phyloP scores from a whole-genome alignment of 2,329 filamentous ascomycete species.

The Arthroderma uncinatum region DNA sequence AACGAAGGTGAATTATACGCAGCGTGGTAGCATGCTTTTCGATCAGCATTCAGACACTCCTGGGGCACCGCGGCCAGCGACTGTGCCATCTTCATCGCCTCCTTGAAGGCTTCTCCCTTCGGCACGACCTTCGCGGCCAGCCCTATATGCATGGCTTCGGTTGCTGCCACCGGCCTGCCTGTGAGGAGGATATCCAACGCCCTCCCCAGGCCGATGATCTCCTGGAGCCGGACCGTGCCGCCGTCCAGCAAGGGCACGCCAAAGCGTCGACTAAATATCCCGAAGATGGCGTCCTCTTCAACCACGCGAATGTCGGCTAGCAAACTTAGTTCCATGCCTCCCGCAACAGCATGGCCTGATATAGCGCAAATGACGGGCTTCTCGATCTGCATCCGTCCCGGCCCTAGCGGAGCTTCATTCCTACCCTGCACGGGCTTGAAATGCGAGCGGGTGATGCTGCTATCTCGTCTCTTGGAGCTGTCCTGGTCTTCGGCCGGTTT shows the following conservation, averaged over 20 bases:
- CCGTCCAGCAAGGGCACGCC: constrained; percentile 44
- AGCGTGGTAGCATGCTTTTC: constrained; percentile 40
- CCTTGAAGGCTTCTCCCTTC: constrained; percentile 40
- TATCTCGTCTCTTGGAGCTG: not conserved
- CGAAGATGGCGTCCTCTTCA: constrained; percentile 44
- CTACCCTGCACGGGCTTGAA: constrained; percentile 26
- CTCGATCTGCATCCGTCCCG: constrained; percentile 39
- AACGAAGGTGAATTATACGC: constrained; percentile 40
- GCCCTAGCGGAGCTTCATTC: constrained; percentile 42
- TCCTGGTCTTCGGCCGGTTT: not conserved
- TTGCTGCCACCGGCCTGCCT: constrained; percentile 38
- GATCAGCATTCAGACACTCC: constrained; percentile 42
- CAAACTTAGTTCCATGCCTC: constrained; percentile 43
- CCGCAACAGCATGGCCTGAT: constrained; percentile 44
- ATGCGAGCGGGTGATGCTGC: constrained; percentile 13
- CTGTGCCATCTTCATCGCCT: constrained; percentile 39
- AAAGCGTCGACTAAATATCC: constrained; percentile 45
- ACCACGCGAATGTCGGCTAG: constrained; percentile 44
- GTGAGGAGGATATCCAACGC: constrained; percentile 50
- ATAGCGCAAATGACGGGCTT: constrained; percentile 46
- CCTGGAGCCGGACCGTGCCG: constrained; percentile 44
- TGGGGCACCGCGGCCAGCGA: constrained; percentile 42
- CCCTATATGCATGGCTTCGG: constrained; percentile 43
- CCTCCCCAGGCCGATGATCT: constrained; percentile 42
- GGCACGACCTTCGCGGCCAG: constrained; percentile 44